A percentile compares a stretch with the other conserved stretches of the same genome.
Conservation (phyloP, 495 filamentous ascomycete species). For the Penicillium taxi region DNA sequence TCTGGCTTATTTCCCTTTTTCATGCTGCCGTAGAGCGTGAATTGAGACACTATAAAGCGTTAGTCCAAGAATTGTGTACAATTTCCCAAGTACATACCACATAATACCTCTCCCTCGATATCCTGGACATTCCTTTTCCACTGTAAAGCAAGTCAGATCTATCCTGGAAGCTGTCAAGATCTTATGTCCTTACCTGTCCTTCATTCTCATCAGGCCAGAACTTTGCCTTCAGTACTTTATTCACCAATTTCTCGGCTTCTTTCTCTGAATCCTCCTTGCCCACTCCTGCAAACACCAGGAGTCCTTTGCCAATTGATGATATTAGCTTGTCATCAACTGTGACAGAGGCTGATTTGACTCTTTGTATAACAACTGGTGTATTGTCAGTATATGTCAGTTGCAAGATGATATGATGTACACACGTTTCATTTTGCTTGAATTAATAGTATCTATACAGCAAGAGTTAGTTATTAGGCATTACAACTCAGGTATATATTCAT, state of each 20-base stretch:
- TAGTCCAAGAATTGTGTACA: background rate
- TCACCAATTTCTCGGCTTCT: constrained; percentile 74
- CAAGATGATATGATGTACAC: background rate
- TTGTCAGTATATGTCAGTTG: background rate
- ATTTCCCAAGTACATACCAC: constrained; percentile 51
- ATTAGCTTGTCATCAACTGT: constrained; percentile 88
- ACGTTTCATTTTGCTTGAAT: constrained; percentile 42
- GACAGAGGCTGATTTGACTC: constrained; percentile 95
- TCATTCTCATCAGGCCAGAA: constrained; percentile 68
- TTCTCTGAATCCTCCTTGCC: constrained; percentile 84
- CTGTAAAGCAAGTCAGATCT: constrained; percentile 33
- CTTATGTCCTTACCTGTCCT: constrained; percentile 17
- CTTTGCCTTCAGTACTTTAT: constrained; percentile 80
- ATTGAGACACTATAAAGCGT: constrained; percentile 80
- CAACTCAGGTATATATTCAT: too few relatives aligned
- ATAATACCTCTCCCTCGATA: constrained; percentile 82
- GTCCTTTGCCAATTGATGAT: constrained; percentile 80
- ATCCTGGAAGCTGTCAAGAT: background rate
- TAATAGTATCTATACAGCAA: too few relatives aligned
- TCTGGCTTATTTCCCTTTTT: constrained; percentile 94
- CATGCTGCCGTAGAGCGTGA: constrained; percentile 84
- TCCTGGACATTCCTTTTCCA: constrained; percentile 87
- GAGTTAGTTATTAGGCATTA: too few relatives aligned
- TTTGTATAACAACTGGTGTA: constrained; percentile 74
- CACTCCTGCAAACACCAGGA: constrained; percentile 87